phyloP scores from a whole-genome alignment of 2,329 filamentous ascomycete species.

The Exophiala sp. region DNA sequence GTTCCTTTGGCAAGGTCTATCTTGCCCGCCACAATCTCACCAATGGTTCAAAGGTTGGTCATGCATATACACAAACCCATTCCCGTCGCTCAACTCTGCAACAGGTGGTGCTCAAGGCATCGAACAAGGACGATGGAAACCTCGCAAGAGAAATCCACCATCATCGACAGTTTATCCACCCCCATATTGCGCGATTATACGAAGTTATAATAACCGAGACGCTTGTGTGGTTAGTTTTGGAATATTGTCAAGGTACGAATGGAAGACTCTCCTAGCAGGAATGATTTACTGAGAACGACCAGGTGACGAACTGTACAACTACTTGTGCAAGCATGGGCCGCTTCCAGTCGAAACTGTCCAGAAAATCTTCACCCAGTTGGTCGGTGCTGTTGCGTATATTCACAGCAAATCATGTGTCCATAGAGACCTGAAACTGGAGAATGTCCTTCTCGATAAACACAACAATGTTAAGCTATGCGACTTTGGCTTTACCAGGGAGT shows the following conservation, averaged over 20 bases:
- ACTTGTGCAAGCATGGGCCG: slow-evolving; percentile 81
- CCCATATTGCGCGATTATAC: slow-evolving; percentile 93
- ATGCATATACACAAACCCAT: not conserved
- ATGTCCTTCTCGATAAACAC: slow-evolving; percentile 91
- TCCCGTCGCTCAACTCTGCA: slow-evolving; percentile 13
- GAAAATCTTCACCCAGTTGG: slow-evolving; percentile 91
- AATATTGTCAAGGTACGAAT: slow-evolving; percentile 81
- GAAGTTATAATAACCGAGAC: slow-evolving; percentile 96
- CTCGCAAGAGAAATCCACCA: slow-evolving; percentile 97
- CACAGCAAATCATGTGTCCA: slow-evolving; percentile 95
- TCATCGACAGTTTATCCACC: slow-evolving; percentile 94
- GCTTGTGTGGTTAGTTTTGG: slow-evolving; percentile 91
- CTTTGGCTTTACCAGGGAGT: slow-evolving; percentile 96
- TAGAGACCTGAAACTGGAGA: slow-evolving; percentile 93
- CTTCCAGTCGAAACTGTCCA: slow-evolving; percentile 83
- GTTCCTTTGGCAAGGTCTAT: slow-evolving; percentile 98
- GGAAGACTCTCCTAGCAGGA: slow-evolving; percentile 13
- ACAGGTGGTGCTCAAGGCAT: slow-evolving; percentile 96
- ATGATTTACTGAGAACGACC: slow-evolving; percentile 31
- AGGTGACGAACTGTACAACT: slow-evolving; percentile 97
- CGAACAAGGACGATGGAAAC: slow-evolving; percentile 92
- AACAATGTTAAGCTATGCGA: slow-evolving; percentile 97
- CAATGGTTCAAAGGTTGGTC: slow-evolving; percentile 86
- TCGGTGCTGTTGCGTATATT: slow-evolving; percentile 91
- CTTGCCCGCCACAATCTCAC: slow-evolving; percentile 94